phyloP scores from a whole-genome alignment of 257 asterid species.

The Przewalskia tangutica region DNA sequence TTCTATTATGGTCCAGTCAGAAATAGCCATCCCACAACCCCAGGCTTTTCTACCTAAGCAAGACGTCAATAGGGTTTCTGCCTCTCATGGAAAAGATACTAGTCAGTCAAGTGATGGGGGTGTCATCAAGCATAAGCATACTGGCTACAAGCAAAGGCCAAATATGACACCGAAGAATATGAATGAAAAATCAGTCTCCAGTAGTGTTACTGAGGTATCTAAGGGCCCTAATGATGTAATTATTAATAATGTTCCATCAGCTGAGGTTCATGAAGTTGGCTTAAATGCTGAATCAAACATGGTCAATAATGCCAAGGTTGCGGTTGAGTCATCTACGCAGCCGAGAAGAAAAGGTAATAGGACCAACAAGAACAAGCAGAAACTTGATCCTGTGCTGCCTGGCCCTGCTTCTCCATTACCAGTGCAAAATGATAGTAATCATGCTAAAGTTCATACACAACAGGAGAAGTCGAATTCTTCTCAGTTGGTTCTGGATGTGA shows the following conservation, averaged over 20 bases:
- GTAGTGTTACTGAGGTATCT: conserved; percentile 21
- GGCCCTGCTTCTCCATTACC: conserved; percentile 25
- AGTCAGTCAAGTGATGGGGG: conserved; percentile 40
- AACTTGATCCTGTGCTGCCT: conserved; percentile 28
- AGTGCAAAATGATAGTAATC: conserved; percentile 13
- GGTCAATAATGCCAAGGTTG: conserved; percentile 19
- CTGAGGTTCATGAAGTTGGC: conserved; percentile 26
- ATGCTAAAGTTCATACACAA: conserved; percentile 24
- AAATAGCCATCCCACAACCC: conserved; percentile 22
- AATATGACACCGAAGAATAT: conserved; percentile 29
- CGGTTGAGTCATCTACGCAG: conserved; percentile 31
- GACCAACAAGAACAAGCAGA: conserved; percentile 51
- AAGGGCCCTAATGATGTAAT: conserved; percentile 20
- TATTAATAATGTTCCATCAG: conserved; percentile 14
- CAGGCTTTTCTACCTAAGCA: conserved; percentile 24
- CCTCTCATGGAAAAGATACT: conserved; percentile 13
- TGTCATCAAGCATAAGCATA: conserved; percentile 32
- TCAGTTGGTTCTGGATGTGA: conserved; percentile 22
- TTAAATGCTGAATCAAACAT: conserved; percentile 24
- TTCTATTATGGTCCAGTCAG: conserved; percentile 18
- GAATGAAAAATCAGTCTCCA: conserved; percentile 28
- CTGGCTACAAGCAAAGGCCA: conserved; percentile 52
- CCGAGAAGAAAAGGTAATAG: conserved; percentile 51
- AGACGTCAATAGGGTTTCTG: conserved; percentile 24
- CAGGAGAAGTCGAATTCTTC: conserved; percentile 28